Evolutionary conservation across 139 green algal species (phyloP).

Genomic region (Coccomyxa sp.): DNA sequence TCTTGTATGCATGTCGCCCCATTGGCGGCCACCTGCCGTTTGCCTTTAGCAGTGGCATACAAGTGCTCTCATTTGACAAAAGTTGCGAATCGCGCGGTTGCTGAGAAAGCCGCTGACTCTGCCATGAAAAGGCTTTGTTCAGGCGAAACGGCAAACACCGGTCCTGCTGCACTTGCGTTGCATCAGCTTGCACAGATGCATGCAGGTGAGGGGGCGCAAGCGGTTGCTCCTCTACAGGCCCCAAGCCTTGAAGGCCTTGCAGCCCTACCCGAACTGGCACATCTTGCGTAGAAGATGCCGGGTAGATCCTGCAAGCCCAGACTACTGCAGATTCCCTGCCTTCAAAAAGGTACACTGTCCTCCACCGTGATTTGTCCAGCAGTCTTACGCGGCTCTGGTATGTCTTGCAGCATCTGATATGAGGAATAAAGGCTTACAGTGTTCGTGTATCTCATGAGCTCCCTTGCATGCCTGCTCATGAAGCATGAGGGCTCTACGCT

Average conservation of each 20-base stretch:
- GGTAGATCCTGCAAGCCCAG: slow-evolving; percentile 22
- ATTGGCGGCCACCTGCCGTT: not conserved
- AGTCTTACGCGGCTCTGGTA: no score
- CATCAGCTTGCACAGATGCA: not conserved
- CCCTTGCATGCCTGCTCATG: not conserved
- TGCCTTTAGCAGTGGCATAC: not conserved
- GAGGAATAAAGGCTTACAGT: not conserved
- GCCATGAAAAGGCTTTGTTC: no score
- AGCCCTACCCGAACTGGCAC: slow-evolving; percentile 35
- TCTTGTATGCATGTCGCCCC: not conserved
- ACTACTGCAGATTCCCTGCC: slow-evolving; percentile 7
- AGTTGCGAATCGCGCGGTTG: no score
- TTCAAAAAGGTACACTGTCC: not conserved
- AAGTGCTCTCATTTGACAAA: not conserved
- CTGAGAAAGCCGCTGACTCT: no score
- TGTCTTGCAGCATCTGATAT: not conserved
- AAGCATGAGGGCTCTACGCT: not conserved
- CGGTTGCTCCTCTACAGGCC: slow-evolving; percentile 39
- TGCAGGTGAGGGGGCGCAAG: slow-evolving; percentile 30
- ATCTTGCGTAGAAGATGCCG: slow-evolving; percentile 26
- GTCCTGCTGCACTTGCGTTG: not conserved
- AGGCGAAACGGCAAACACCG: no score
- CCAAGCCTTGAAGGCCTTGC: slow-evolving; percentile 17
- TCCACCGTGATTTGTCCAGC: no score
- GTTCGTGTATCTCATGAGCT: not conserved